These are phyloP conservation scores for Calycina herbarum DNA, from an alignment of 2,329 filamentous ascomycete species.

Conservation along the genomic window DNA sequence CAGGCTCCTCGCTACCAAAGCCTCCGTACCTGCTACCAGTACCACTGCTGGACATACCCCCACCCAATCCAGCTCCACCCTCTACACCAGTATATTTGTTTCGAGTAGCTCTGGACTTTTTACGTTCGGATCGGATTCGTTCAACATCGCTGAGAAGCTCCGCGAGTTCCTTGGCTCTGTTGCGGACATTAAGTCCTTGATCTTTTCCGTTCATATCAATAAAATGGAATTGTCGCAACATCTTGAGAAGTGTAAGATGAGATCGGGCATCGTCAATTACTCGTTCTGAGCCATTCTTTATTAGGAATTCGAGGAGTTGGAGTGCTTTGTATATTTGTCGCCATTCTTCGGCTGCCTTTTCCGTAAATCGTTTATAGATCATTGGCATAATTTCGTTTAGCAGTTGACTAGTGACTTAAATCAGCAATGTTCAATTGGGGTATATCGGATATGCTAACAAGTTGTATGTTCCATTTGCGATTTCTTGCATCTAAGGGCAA, in stretches of 20 bases:
- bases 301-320: conserved; percentile 92
- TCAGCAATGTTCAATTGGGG: conserved; percentile 22
- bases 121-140: conserved; percentile 75
- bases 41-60: conserved; percentile 51
- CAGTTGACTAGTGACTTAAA: conserved; percentile 66
- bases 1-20: conserved; percentile 82
- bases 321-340: conserved; percentile 98
- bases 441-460: conserved; percentile 65
- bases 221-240: conserved; percentile 97
- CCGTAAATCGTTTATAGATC: conserved; percentile 99
- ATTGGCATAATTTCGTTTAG: conserved; percentile 99
- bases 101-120: conserved; percentile 87
- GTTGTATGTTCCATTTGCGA: conserved; percentile 95
- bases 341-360: conserved; percentile 98
- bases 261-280: conserved; percentile 96
- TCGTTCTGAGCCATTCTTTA: conserved; percentile 97
- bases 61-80: conserved; percentile 66
- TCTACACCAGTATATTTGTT: conserved; percentile 97
- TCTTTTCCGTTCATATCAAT: conserved; percentile 97
- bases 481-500: conserved; percentile 80
- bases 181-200: conserved; percentile 95
- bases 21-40: conserved; percentile 66
- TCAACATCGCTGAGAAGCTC: conserved; percentile 94
- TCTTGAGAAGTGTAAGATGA: conserved; percentile 92
- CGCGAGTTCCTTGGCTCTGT: conserved; percentile 91